Evolutionary conservation across 495 filamentous ascomycete genomes (phyloP).

Genomic region (Talaromyces wortmannii): DNA sequence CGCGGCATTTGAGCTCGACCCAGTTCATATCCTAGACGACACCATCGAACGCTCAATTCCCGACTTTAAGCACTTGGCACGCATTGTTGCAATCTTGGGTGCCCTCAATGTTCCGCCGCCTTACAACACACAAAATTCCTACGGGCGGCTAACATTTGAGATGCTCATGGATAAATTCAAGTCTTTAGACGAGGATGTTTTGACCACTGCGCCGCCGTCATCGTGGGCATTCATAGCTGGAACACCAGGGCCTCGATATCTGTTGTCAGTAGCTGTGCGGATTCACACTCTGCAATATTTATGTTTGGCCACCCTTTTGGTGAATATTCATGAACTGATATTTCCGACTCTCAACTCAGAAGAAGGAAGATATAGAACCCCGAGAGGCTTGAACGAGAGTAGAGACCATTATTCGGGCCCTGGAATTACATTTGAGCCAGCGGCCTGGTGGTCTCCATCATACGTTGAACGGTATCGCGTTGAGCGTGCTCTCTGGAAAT

Average conservation of each 20-base stretch:
- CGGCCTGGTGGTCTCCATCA: background rate
- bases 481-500: background rate
- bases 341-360: background rate
- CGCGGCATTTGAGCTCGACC: background rate
- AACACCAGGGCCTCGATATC: conserved; percentile 10
- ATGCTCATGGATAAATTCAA: background rate
- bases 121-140: background rate
- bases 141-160: background rate
- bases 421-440: background rate
- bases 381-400: background rate
- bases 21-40: background rate
- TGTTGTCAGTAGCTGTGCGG: conserved; percentile 40
- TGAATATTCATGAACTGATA: background rate
- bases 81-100: background rate
- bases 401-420: background rate
- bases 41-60: background rate
- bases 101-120: background rate
- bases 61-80: background rate
- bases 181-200: background rate
- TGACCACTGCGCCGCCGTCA: background rate
- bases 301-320: background rate
- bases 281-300: background rate
- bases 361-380: background rate
- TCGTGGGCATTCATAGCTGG: background rate
- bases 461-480: background rate